Conservation (phyloP, 2,329 filamentous ascomycete genomes). For the Metarhizium humberi region DNA sequence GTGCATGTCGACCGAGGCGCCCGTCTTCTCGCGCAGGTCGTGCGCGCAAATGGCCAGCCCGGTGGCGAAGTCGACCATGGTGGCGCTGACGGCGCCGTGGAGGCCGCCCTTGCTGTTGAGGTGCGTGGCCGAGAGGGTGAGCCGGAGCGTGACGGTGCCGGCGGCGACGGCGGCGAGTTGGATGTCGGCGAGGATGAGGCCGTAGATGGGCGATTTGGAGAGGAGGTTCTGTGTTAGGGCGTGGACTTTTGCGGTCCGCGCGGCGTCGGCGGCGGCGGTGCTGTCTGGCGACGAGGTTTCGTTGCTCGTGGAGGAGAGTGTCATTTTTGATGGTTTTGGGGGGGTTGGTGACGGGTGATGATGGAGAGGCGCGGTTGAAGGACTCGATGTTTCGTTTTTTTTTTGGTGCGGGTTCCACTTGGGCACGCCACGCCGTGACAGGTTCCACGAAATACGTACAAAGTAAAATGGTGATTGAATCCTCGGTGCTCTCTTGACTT, state of each 20-base stretch:
- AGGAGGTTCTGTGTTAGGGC: conserved; percentile 26
- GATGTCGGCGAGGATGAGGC: conserved; percentile 29
- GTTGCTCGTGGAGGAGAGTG: not conserved
- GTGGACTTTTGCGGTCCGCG: conserved; percentile 17
- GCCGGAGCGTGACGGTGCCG: conserved; percentile 38
- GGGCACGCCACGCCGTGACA: too few relatives aligned
- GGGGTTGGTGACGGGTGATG: not conserved
- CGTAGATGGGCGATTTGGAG: conserved; percentile 43
- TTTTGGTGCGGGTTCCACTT: too few relatives aligned
- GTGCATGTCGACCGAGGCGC: conserved; percentile 68
- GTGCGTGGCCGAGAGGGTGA: conserved; percentile 44
- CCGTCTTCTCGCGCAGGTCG: conserved; percentile 52
- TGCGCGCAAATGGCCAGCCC: conserved; percentile 61
- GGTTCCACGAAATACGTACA: too few relatives aligned
- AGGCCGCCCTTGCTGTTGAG: conserved; percentile 59
- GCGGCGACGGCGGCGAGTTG: conserved; percentile 32
- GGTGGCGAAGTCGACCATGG: conserved; percentile 64
- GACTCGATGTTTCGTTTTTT: too few relatives aligned
- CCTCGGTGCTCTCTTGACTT: too few relatives aligned
- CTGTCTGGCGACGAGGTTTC: not conserved
- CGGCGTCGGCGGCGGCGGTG: not conserved
- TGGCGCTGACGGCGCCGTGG: conserved; percentile 63
- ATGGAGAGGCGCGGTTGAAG: not conserved
- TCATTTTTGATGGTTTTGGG: not conserved
- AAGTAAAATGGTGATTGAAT: too few relatives aligned